Evolutionary conservation across 495 filamentous ascomycete genomes (phyloP).

Genomic region (Podospora appendiculata): DNA sequence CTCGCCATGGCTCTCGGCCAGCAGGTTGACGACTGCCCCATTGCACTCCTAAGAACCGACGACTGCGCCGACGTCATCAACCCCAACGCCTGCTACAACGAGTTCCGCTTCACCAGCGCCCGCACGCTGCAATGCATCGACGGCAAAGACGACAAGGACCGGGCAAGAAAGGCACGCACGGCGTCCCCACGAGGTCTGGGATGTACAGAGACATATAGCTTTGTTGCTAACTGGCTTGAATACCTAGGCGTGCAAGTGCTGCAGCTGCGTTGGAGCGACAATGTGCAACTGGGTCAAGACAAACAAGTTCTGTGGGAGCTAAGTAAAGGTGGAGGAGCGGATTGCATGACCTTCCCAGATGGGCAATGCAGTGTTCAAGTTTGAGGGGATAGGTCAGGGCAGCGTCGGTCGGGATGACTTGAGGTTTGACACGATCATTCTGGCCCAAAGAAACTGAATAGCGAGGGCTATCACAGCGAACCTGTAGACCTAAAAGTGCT

Average conservation of each 20-base stretch:
- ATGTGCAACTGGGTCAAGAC: conserved; percentile 31
- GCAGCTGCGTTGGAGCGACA: conserved; percentile 23
- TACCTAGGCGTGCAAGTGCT: conserved; percentile 31
- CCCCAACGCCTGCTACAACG: conserved; percentile 38
- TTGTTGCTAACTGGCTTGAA: not conserved
- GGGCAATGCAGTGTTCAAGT: too few relatives aligned
- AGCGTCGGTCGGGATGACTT: too few relatives aligned
- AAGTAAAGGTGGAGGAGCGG: too few relatives aligned
- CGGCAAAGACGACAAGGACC: conserved; percentile 25
- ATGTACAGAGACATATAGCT: not conserved
- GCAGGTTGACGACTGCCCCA: conserved; percentile 20
- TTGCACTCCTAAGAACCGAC: conserved; percentile 24
- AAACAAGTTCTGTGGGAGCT: not conserved
- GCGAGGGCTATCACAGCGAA: too few relatives aligned
- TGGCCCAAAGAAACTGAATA: too few relatives aligned
- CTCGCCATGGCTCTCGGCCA: conserved; percentile 19
- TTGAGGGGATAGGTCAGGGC: too few relatives aligned
- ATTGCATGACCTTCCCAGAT: too few relatives aligned
- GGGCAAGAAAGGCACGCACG: conserved; percentile 23
- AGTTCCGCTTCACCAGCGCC: conserved; percentile 27
- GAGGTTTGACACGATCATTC: too few relatives aligned
- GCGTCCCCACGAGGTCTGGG: not conserved
- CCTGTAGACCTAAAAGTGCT: too few relatives aligned
- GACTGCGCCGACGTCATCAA: conserved; percentile 37
- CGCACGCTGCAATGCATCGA: conserved; percentile 34